Evolutionary conservation across 768 basidiomycete genomes (phyloP).

Genomic region (Leccinum truebloodii): DNA sequence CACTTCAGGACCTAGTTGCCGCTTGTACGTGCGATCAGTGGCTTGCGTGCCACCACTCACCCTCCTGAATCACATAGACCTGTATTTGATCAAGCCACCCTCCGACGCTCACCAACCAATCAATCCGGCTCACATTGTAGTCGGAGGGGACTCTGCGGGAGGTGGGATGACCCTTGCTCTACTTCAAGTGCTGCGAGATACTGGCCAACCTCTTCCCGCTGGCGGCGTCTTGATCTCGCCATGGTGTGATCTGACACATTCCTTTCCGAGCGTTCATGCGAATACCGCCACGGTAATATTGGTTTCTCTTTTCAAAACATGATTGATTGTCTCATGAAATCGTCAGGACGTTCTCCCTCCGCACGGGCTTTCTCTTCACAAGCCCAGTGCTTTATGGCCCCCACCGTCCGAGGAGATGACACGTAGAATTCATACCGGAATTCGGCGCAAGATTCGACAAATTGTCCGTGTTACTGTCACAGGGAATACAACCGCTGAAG

Average conservation of each 20-base stretch:
- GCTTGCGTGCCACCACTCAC: not conserved
- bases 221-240: slow-evolving; percentile 91
- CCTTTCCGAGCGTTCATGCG: slow-evolving; percentile 82
- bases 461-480: slow-evolving; percentile 42
- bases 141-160: slow-evolving; percentile 93
- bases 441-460: slow-evolving; percentile 63
- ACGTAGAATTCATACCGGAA: slow-evolving; percentile 51
- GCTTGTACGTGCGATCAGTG: slow-evolving; percentile 57
- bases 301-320: not conserved
- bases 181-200: slow-evolving; percentile 85
- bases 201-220: slow-evolving; percentile 77
- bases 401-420: slow-evolving; percentile 70
- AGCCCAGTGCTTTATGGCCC: slow-evolving; percentile 78
- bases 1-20: slow-evolving; percentile 84
- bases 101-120: slow-evolving; percentile 78
- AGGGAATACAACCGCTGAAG: slow-evolving; percentile 10
- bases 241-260: slow-evolving; percentile 94
- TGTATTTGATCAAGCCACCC: slow-evolving; percentile 91
- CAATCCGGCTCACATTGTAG: slow-evolving; percentile 75
- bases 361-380: slow-evolving; percentile 77
- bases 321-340: not conserved
- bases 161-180: slow-evolving; percentile 84
- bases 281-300: slow-evolving; percentile 78
- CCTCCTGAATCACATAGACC: slow-evolving; percentile 45
- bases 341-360: slow-evolving; percentile 74